Conservation (phyloP, 805 yeast species). For the Wickerhamomyces queroliae region DNA sequence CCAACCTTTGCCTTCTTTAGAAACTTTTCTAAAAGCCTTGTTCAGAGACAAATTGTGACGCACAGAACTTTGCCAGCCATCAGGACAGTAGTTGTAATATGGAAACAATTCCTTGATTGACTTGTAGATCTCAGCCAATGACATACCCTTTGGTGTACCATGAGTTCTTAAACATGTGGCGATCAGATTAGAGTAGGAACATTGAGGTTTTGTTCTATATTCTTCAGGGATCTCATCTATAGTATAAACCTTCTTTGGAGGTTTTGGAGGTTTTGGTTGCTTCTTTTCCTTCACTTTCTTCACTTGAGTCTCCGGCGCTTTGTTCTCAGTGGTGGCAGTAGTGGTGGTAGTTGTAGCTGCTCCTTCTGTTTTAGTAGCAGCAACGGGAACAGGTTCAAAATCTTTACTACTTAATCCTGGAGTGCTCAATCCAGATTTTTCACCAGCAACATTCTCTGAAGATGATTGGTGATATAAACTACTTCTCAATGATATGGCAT, state of each 20-base stretch:
- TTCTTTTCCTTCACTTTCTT: conserved; percentile 39
- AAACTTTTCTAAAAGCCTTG: conserved; percentile 75
- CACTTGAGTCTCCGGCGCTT: conserved; percentile 24
- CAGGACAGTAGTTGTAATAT: conserved; percentile 87
- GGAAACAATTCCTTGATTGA: conserved; percentile 87
- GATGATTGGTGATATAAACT: conserved; percentile 33
- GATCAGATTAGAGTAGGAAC: conserved; percentile 75
- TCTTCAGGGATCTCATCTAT: conserved; percentile 87
- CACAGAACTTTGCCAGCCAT: conserved; percentile 96
- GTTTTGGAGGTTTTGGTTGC: conserved; percentile 43
- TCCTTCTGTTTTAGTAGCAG: conserved; percentile 23
- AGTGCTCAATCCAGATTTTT: conserved; percentile 10
- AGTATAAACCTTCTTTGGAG: conserved; percentile 58
- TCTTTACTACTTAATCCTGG: conserved; percentile 17
- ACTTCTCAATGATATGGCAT: conserved; percentile 52
- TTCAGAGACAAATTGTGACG: conserved; percentile 84
- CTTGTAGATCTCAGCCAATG: conserved; percentile 78
- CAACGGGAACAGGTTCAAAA: conserved; percentile 19
- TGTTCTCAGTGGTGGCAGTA: conserved; percentile 46
- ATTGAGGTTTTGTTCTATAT: conserved; percentile 77
- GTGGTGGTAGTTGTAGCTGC: conserved; percentile 31
- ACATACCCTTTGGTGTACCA: conserved; percentile 67
- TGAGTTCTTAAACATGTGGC: conserved; percentile 70
- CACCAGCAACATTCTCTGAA: conserved; percentile 5
- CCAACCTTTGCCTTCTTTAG: conserved; percentile 92